Conservation (phyloP, 1,284 basidiomycete genomes). For the Ustilago lituana region DNA sequence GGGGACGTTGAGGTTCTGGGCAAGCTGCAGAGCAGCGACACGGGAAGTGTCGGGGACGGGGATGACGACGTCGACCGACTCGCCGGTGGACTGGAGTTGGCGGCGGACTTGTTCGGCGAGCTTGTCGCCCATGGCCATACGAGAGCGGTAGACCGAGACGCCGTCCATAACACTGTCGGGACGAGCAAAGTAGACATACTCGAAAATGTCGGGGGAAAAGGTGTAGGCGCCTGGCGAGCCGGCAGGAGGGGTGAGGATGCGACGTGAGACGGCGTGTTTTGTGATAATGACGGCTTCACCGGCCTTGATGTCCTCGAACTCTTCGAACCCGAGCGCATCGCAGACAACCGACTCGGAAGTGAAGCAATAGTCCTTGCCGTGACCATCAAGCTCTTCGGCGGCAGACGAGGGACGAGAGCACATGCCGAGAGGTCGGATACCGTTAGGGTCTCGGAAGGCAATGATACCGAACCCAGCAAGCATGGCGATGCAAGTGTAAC, state of each 20-base stretch:
- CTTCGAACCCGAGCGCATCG: slow-evolving; percentile 87
- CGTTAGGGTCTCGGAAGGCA: slow-evolving; percentile 98
- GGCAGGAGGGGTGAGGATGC: slow-evolving; percentile 53
- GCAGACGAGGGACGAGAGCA: slow-evolving; percentile 54
- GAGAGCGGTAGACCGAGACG: slow-evolving; percentile 93
- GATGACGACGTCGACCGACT: slow-evolving; percentile 79
- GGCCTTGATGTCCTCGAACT: slow-evolving; percentile 93
- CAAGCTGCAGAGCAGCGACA: slow-evolving; percentile 93
- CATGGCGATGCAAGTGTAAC: slow-evolving; percentile 97
- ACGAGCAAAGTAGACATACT: slow-evolving; percentile 98
- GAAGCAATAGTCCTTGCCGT: slow-evolving; percentile 81
- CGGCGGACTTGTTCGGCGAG: slow-evolving; percentile 86
- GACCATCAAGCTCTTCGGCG: slow-evolving; percentile 31
- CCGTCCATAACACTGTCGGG: slow-evolving; percentile 98
- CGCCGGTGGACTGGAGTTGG: slow-evolving; percentile 74
- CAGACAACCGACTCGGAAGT: slow-evolving; percentile 96
- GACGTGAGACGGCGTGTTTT: slow-evolving; percentile 56
- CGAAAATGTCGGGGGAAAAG: slow-evolving; percentile 90
- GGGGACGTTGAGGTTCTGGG: slow-evolving; percentile 87
- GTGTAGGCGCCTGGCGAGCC: slow-evolving; percentile 40
- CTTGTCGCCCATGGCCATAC: slow-evolving; percentile 99
- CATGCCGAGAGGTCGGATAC: slow-evolving; percentile 82
- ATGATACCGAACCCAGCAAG: slow-evolving; percentile 98
- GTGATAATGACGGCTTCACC: slow-evolving; percentile 97
- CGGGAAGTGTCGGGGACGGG: slow-evolving; percentile 97